Evolutionary conservation across 2,329 filamentous ascomycete genomes (phyloP), one percentile per base, ranked within the genome.

Genomic region (Dothiorella sarmentorum): DNA sequence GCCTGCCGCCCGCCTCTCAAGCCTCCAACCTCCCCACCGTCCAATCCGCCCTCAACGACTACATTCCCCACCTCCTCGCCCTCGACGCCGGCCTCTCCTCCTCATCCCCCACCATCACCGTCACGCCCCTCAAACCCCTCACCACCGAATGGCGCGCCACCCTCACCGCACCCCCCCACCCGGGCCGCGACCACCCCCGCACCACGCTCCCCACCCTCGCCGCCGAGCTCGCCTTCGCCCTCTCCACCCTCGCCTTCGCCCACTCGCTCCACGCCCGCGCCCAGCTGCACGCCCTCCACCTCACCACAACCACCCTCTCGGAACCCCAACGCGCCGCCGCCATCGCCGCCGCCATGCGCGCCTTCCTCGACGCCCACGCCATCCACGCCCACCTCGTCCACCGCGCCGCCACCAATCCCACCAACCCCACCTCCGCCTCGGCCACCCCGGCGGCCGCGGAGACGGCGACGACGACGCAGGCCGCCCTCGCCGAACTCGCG

Each of bases 121-220:
- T 91, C 15, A 80, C 86, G n/a, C 76, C 88, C 37, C 83, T 82
- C 64, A 85, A 85, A 38, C 80, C 84, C 53, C 82, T 96, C 37
- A 83, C 89, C 58, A 78, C 82, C 10, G 80, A 85, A 83, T 99
- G 94, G 94, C 86, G 92, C 35, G 85, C 90, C 4, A 93, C 89
- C 0, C 77, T 97, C 17, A 84, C 86, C 3, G 82, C 85, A 5
- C 79, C 80, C n/a, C 33, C 26, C 3, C 71, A 82, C 4, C 78
- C 71, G 17, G 71, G 72, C 15, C 82, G 84, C 1, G 85, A 84
- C 22, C 85, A 90, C 66, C 76, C 84, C 11, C 82, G 90, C n/a
- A 76, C 89, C 6, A 87, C 85, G 63, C 78, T 94, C 7, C 81
- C 82, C 33, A 89, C 88, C 6, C 75, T 97, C 3, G 89, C 93